Evolutionary conservation across 495 filamentous ascomycete genomes (phyloP).

Genomic region (Hyaloscypha hepaticicola): DNA sequence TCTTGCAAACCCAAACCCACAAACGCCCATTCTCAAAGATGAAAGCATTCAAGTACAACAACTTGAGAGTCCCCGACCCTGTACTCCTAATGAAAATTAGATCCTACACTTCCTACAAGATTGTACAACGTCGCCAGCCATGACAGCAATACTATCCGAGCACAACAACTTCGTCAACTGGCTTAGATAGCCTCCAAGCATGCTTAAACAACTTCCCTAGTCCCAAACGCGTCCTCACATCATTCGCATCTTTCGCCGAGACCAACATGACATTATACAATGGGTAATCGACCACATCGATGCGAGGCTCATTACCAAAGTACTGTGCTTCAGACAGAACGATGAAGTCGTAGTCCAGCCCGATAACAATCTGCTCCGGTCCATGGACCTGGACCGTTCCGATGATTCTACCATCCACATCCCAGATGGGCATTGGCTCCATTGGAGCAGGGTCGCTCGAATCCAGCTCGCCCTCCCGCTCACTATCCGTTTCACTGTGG

Average conservation of each 20-base stretch:
- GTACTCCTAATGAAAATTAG: too few species aligned
- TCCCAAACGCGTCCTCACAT: neutral
- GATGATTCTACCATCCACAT: neutral
- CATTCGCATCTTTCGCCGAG: neutral
- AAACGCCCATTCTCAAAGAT: too few species aligned
- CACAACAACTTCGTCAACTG: neutral
- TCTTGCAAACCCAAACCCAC: too few species aligned
- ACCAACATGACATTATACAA: slow-evolving; percentile 1
- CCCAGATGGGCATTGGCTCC: neutral
- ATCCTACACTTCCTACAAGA: neutral
- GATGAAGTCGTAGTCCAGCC: neutral
- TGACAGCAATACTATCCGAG: neutral
- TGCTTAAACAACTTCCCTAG: neutral
- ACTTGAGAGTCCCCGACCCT: too few species aligned
- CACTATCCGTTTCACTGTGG: neutral
- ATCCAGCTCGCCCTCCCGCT: neutral
- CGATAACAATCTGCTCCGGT: neutral
- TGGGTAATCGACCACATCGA: neutral
- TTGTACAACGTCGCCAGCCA: neutral
- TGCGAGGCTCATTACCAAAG: neutral
- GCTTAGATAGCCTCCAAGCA: neutral
- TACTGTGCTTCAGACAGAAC: neutral
- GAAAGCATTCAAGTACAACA: too few species aligned
- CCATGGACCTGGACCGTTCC: neutral
- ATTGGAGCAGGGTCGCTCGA: neutral